Evolutionary conservation across 345 rosid genomes (phyloP), one percentile per base, ranked within the genome.

Genomic region (Aurinia saxatilis): DNA sequence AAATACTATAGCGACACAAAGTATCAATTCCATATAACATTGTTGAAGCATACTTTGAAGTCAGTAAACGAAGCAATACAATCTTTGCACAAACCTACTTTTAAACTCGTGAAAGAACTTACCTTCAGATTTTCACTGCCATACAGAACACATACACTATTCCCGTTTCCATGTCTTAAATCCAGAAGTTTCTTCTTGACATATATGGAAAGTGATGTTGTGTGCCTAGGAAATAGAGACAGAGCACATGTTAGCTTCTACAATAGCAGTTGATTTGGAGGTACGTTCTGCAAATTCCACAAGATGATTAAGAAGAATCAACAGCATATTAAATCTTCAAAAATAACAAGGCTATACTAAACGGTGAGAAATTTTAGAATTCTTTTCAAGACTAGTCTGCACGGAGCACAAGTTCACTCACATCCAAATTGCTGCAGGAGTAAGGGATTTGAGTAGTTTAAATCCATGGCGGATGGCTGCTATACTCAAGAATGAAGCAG

Each of bases 391-490:
- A 47, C 2, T 40, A 54, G 10, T 1, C 18, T 44, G 53, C 23
- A 40, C 4, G 19, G 38, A 21, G 21, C 45, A 56, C 42, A 25
- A 59, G 61, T 4, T 61, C 21, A 67, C 84, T 60, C 78, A 92
- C 98, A 79, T 60, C 74, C 73, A 63, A 58, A 92, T 84, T 33
- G 84, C 91, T 49, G 83, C 38, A 67, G 77, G 42, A 41, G 96
- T 80, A 50, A 90, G 82, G 65, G 88, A 77, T 73, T 84, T 85
- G 51, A 92, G 82, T 57, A 82, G 54, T 59, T 75, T 90, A 68
- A 92, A 89, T 41, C 98, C 97, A 71, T 87, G 88, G 52, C 48
- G 78, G 29, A 92, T 60, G 36, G 97, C 85, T 75, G 91, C 84
- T 79, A 92, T 84, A 81, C 90, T 82, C 70, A 92, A 73, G 78